Base-by-base conservation (phyloP, 2,329 filamentous ascomycete genomes). In the Clarireedia hainanense region DNA sequence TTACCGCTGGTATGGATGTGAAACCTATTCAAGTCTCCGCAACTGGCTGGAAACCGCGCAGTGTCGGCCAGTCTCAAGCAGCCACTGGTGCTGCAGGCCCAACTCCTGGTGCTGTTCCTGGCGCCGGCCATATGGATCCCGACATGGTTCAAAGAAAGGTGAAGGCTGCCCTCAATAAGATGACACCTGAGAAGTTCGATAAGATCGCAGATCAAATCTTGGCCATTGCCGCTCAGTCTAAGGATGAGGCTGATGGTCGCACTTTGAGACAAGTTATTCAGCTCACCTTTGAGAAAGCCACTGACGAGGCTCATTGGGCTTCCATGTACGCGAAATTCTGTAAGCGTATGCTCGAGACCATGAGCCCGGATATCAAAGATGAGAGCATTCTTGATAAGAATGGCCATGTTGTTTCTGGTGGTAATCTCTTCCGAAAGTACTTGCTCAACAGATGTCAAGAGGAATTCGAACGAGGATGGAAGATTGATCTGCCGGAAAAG, bases 291-390 rank as follows among this genome's bases (percentile, higher is more conserved):
- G 94, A 99, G 77, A 99, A 99, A 79, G 94, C 94, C 62, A 96
- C 91, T 30, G 94, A 99, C 69, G 94, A 99, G 74, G 89, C 91
- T 65, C 92, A 97, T 76, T 99, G 94, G 92, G 92, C 92, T 54
- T 89, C 89, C 20, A 97, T 97, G 89, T 99, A 99, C 69, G 94
- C 94, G 70, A 94, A 91, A 73, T 99, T 99, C 82, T 96, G 91
- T 78, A 91, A 92, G 79, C 85, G 88, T 63, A 97, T 97, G 94
- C 79, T 97, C 59, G 88, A 95, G 72, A 91, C 83, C 60, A 97
- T 96, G 89, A 95, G 89, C 73, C 75, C 88, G 23, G 92, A 96
- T 48, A 95, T 99, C 70, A 90, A 91, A 66, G 94, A 99, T 66
- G 91, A 96, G 75, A 92, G 85, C 60, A 95, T 99, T 72, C 85